Base-by-base conservation (phyloP, 164 flowering plant species). In the Buxus sempervirens region DNA sequence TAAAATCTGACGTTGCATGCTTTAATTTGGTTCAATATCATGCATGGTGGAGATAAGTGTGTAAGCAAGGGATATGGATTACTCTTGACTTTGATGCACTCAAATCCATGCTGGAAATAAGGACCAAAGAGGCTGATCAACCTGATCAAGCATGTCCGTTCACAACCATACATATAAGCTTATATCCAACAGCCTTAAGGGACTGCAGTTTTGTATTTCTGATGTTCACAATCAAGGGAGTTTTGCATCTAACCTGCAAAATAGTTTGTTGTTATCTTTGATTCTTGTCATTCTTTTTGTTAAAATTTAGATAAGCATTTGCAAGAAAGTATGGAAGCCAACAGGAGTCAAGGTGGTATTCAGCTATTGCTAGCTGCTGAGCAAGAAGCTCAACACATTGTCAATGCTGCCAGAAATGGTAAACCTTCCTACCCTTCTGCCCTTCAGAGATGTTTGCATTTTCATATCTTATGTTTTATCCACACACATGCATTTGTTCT, bases 341-440 rank as follows among this genome's bases (percentile, higher is more conserved):
- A 55, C 68, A 80, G 87, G 68, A 70, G 82, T 64, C 90, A 82
- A 63, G 84, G 84, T 71, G 88, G 91, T 62, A 86, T 86, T 70
- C 93, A 88, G 60, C 85, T 71, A 22, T 70, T 88, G 82, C 79
- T 88, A 26, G 87, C 91, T 71, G 93, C 89, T 2, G 93, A 88
- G 65, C 93, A 88, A 73, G 91, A 86, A 63, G 90, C 93, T 78
- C 93, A 86, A 63, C 83, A 73, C 57, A 86, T 88, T 70, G 91
- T 86, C 65, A 86, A 81, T 82, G 82, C 87, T 66, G 89, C 93
- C 32, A 81, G 87, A 75, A 81, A 58, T 63, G 88, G 93, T 88
- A 80, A 62, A 27, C 53, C 60, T 15, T 63, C 49, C 53, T 25
- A 1, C 13, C 38, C 27, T 60, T 51, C n/a, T 66, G 1, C 58